These are phyloP conservation scores for Pythium periplocum DNA, from an alignment of 352 stramenopile genomes.

Conservation along the genomic window DNA sequence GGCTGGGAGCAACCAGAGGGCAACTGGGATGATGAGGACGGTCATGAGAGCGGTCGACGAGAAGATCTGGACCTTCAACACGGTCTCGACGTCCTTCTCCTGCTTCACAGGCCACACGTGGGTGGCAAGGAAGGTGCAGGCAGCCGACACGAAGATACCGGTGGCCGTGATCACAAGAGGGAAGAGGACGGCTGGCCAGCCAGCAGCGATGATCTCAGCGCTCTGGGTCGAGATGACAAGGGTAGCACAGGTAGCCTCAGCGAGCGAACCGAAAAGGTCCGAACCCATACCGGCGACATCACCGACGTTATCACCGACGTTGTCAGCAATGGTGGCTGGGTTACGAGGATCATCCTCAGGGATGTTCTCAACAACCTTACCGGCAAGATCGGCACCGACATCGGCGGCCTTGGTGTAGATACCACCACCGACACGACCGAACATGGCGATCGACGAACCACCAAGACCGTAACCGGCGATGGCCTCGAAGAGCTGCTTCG, in stretches of 20 bases:
- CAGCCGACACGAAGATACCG: slow-evolving; percentile 96
- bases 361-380: slow-evolving; percentile 99
- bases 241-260: slow-evolving; percentile 97
- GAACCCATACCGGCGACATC: slow-evolving; percentile 99
- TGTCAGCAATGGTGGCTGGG: slow-evolving; percentile 99
- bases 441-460: slow-evolving; percentile 98
- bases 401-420: slow-evolving; percentile 99
- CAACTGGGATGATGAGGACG: slow-evolving; percentile 85
- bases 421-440: slow-evolving; percentile 98
- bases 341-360: slow-evolving; percentile 99
- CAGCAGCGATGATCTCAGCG: slow-evolving; percentile 83
- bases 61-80: slow-evolving; percentile 98
- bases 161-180: slow-evolving; percentile 95
- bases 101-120: slow-evolving; percentile 93
- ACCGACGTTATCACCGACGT: slow-evolving; percentile 99
- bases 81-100: slow-evolving; percentile 95
- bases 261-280: slow-evolving; percentile 99
- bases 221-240: slow-evolving; percentile 96
- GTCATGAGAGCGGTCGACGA: slow-evolving; percentile 96
- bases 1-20: slow-evolving; percentile 89
- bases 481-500: slow-evolving; percentile 93
- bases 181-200: slow-evolving; percentile 96
- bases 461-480: slow-evolving; percentile 98
- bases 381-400: slow-evolving; percentile 98
- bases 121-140: slow-evolving; percentile 97